A percentile compares a stretch with the other conserved stretches of the same genome.
These are phyloP conservation scores for Coleophoma crateriformis DNA, from an alignment of 2,329 filamentous ascomycete genomes.

Conservation along the genomic window DNA sequence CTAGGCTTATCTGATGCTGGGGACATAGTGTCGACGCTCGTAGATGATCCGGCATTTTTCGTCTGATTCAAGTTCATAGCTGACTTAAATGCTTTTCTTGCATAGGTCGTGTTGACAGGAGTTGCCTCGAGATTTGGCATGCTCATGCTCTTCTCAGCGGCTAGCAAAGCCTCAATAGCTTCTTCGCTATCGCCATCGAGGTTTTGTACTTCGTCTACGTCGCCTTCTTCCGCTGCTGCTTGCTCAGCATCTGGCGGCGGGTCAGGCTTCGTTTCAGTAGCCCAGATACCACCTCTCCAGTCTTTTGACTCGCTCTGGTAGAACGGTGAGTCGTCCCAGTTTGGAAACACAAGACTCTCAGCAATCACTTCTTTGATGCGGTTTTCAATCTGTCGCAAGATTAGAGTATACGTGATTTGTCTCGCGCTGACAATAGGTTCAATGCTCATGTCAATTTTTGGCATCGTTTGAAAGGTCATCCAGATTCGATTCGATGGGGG, in stretches of 20 bases:
- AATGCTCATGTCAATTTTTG: constrained; percentile 88
- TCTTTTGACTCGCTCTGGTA: constrained; percentile 71
- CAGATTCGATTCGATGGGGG: constrained; percentile 95
- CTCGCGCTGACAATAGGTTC: constrained; percentile 93
- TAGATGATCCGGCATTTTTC: constrained; percentile 37
- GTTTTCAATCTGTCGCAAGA: constrained; percentile 89
- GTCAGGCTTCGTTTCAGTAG: constrained; percentile 44
- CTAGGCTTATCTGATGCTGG: constrained; percentile 40
- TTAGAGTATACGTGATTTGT: constrained; percentile 91
- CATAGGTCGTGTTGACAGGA: constrained; percentile 39
- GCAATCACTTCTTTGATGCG: constrained; percentile 90
- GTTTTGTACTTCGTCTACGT: constrained; percentile 35
- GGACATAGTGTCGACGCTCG: constrained; percentile 41
- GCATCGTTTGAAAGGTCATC: constrained; percentile 91
- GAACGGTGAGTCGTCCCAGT: constrained; percentile 96
- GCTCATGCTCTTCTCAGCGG: constrained; percentile 51
- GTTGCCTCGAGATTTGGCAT: constrained; percentile 37
- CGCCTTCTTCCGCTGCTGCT: constrained; percentile 36
- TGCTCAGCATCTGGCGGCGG: constrained; percentile 30
- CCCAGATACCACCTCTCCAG: constrained; percentile 82
- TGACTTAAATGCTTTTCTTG: constrained; percentile 35
- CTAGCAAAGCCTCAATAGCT: constrained; percentile 30
- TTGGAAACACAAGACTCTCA: constrained; percentile 85
- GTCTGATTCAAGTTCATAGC: constrained; percentile 16
- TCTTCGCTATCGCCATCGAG: constrained; percentile 29